phyloP scores from a whole-genome alignment of 495 filamentous ascomycete species.

The Annulohypoxylon moriforme region DNA sequence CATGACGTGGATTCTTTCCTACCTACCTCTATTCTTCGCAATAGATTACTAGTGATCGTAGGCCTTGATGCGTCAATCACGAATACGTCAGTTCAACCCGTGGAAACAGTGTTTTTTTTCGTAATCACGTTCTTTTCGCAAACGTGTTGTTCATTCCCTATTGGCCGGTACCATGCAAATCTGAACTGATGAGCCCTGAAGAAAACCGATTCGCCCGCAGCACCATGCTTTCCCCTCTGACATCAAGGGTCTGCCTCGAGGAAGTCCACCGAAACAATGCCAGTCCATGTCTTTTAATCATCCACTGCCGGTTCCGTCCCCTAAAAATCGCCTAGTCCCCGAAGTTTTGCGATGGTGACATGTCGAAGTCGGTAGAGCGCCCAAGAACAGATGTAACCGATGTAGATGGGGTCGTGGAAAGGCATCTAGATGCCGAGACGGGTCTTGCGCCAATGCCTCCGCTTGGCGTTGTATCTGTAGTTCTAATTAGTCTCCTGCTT shows the following conservation, averaged over 20 bases:
- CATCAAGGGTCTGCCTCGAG: constrained; percentile 18
- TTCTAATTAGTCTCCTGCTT: constrained; percentile 18
- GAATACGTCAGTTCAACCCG: neutral
- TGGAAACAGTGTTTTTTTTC: constrained; percentile 9
- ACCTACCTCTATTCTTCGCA: neutral
- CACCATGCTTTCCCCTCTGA: constrained; percentile 36
- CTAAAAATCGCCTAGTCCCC: constrained; percentile 21
- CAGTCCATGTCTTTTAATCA: constrained; percentile 8
- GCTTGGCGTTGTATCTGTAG: constrained; percentile 97
- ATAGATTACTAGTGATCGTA: neutral
- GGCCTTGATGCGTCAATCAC: constrained; percentile 9
- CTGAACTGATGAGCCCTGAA: constrained; percentile 44
- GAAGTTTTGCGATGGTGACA: constrained; percentile 30
- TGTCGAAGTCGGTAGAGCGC: constrained; percentile 33
- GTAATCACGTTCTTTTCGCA: constrained; percentile 37
- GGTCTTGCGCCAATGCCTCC: constrained; percentile 99
- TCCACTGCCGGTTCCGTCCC: constrained; percentile 33
- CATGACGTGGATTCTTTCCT: neutral
- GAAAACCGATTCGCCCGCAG: constrained; percentile 43
- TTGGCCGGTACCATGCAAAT: constrained; percentile 51
- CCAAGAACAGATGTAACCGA: constrained; percentile 44
- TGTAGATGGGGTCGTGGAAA: constrained; percentile 46
- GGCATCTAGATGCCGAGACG: constrained; percentile 91
- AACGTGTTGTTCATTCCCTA: constrained; percentile 50
- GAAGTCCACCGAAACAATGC: constrained; percentile 30